A percentile compares a stretch with the other conserved stretches of the same genome.
Conservation (phyloP, 306 rosid genomes). For the Begonia masoniana region DNA sequence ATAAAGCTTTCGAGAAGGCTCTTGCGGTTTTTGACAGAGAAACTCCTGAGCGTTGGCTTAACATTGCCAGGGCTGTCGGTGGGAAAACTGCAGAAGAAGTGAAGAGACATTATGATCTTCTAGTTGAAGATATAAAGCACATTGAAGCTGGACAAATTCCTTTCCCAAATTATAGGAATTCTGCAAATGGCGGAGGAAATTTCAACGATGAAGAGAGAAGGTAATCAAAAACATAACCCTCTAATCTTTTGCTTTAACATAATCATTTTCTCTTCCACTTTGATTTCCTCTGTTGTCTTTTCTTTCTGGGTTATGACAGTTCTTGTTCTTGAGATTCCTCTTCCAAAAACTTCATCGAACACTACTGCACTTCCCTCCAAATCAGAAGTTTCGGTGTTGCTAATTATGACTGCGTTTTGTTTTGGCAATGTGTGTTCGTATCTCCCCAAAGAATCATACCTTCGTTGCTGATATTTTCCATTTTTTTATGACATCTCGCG, state of each 20-base stretch:
- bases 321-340: too few relatives aligned
- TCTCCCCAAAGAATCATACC: too few relatives aligned
- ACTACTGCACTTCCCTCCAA: too few relatives aligned
- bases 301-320: too few relatives aligned
- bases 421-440: too few relatives aligned
- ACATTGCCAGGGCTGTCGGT: conserved; percentile 81
- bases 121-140: conserved; percentile 59
- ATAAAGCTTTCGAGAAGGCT: conserved; percentile 89
- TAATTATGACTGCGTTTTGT: too few relatives aligned
- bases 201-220: conserved; percentile 36
- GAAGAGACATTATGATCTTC: conserved; percentile 65
- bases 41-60: conserved; percentile 88
- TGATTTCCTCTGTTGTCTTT: too few relatives aligned
- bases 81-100: conserved; percentile 79
- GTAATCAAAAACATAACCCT: conserved; percentile 11
- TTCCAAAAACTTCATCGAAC: too few relatives aligned
- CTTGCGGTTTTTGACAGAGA: conserved; percentile 78
- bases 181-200: conserved; percentile 9
- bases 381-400: too few relatives aligned
- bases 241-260: neutral
- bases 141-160: conserved; percentile 80
- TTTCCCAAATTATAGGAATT: conserved; percentile 56
- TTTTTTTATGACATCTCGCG: too few relatives aligned
- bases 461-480: too few relatives aligned
- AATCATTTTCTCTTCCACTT: neutral